Conservation (phyloP, 2,329 filamentous ascomycete species). For the Colletotrichum sp. region DNA sequence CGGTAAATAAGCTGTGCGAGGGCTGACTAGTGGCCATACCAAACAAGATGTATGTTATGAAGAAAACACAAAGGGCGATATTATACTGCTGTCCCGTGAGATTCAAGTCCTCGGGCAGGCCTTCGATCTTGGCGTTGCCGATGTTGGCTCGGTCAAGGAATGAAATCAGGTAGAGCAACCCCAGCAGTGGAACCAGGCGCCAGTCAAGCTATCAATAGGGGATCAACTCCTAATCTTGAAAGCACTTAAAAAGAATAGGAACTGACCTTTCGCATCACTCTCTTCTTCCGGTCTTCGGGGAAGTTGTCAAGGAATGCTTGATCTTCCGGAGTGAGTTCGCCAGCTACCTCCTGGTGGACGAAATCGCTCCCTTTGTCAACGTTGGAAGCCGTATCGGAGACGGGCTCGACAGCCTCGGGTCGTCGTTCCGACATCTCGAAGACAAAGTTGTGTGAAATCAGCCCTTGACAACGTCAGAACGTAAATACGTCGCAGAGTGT, state of each 20-base stretch:
- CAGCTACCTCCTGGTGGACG: not conserved
- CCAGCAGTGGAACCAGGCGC: slow-evolving; percentile 52
- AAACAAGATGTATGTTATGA: slow-evolving; percentile 70
- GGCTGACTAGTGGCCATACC: slow-evolving; percentile 28
- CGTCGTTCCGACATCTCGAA: not conserved
- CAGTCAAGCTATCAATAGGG: not conserved
- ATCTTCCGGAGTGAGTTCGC: not conserved
- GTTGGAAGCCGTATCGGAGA: not conserved
- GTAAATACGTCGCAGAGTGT: accelerated
- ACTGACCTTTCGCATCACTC: not conserved
- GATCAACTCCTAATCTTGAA: accelerated
- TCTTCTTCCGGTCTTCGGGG: not conserved
- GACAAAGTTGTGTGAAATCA: not conserved
- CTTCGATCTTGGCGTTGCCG: slow-evolving; percentile 55
- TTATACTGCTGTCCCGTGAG: slow-evolving; percentile 61
- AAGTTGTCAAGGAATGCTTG: not conserved
- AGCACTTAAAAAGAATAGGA: not conserved
- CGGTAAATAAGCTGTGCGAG: not conserved
- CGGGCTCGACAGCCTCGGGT: not conserved
- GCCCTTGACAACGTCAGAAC: not conserved
- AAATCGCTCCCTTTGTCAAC: not conserved
- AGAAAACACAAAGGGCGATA: slow-evolving; percentile 63
- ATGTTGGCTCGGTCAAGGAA: slow-evolving; percentile 62
- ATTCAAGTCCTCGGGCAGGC: slow-evolving; percentile 33
- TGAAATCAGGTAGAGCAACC: slow-evolving; percentile 60